Evolutionary conservation across 257 asterid species (phyloP), one percentile per base, ranked within the genome.

Genomic region (Penstemon davidsonii): DNA sequence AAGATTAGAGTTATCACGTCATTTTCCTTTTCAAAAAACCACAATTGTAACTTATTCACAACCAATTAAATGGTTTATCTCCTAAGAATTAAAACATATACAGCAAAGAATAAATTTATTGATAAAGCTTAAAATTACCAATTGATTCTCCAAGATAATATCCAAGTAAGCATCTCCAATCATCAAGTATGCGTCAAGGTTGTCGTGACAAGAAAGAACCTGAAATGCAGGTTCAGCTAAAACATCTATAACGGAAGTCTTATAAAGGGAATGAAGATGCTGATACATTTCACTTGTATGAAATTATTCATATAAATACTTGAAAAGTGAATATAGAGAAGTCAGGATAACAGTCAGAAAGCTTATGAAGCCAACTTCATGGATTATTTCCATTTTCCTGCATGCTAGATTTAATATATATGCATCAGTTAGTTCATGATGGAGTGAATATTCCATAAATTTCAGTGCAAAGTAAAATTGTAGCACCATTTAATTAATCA

Each of bases 81-180:
- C 66, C 68, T 64, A 76, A 53, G 56, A 69, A 51, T 18, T 62
- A 60, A 10, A 41, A 57, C 41, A 62, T 39, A 47, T 13, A 64
- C 52, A 70, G 62, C 54, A 61, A 6, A 4, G 50, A 19, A 70
- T 47, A 42, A 77, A 55, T 59, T 69, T 50, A 41, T 53, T 38
- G 6, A 73, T 51, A 62, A 73, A 73, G 68, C 79, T 73, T 69
- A 45, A 67, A 77, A 78, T 79, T 83, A 91, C 97, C 88, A 77
- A 71, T 69, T 84, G 86, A 79, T 81, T 84, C 83, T 83, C 95
- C 74, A 88, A 78, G 70, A 86, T 73, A 66, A 91, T 87, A 42
- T 91, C 95, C 82, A 81, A 59, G 76, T 82, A 89, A 72, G 95
- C 87, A 70, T 87, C 87, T 44, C 80, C 66, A 78, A 91, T 82